Base-by-base conservation (phyloP, 2,329 filamentous ascomycete species). In the Fusarium sp. region DNA sequence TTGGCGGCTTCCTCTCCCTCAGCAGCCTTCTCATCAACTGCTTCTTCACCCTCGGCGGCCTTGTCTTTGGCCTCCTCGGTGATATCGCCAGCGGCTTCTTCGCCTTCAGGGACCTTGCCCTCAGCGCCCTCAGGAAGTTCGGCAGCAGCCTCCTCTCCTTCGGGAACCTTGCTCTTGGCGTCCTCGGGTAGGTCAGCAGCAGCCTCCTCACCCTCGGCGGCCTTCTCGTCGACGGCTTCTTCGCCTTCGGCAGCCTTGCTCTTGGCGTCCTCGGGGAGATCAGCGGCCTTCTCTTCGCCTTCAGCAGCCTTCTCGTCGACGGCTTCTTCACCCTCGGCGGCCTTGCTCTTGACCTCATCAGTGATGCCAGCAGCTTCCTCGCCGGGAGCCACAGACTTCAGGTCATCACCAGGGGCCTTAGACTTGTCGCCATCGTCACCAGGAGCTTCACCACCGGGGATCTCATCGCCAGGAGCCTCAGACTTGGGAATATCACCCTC, bases 351-450 rank as follows among this genome's bases (percentile, higher is more conserved):
- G 13, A 15, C 41, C 4, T 67, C 60, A 3, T 67, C 55, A 0
- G 57, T 39, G 11, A 59, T 39, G 4, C 50, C 62, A 18, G 58
- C 35, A 18, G 46, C 74, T 4, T 80, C 75, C 43, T 69, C 63
- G 9, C 65, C 68, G 0, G 66, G 69, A 36, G 63, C 69, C 73
- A 86, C 85, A 11, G 80, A 75, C 75, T 88, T 88, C 78, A 69
- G 27, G 23, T 58, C 57, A 11, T 71, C 65, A 15, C 64, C 66
- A 25, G 62, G 27, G 20, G 67, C 35, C 52, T 71, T 69, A 9
- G 62, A 70, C 54, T 70, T 63, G 20, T 51, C 58, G n/a, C 40
- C 58, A 1, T 61, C 65, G 4, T 66, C 62, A 14, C 37, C 51
- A 27, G 40, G 59, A 4, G 31, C 39, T 7, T 66, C 49, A 7